Evolutionary conservation across 2,329 filamentous ascomycete species (phyloP).

Genomic region (Verticillium longisporum): DNA sequence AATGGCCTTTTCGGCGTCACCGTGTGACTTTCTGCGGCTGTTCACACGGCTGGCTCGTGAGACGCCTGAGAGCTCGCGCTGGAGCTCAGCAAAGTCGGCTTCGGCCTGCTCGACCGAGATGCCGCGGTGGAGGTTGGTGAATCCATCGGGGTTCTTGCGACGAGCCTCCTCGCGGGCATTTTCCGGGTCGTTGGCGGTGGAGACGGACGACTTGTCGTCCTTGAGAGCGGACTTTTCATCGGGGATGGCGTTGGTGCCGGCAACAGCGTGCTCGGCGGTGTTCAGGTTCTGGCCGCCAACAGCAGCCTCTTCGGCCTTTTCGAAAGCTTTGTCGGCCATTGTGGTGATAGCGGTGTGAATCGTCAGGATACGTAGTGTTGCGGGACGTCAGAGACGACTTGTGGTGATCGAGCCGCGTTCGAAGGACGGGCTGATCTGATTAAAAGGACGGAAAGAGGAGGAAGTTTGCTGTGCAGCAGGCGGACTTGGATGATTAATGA

Average conservation of each 20-base stretch:
- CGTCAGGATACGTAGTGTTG: background rate
- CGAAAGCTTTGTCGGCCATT: slow-evolving; percentile 21
- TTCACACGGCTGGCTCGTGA: slow-evolving; percentile 42
- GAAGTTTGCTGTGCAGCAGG: background rate
- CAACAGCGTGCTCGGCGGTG: slow-evolving; percentile 15
- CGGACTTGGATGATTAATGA: background rate
- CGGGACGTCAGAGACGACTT: background rate
- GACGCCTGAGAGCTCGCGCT: slow-evolving; percentile 50
- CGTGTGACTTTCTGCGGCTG: slow-evolving; percentile 20
- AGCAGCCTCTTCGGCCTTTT: slow-evolving; percentile 21
- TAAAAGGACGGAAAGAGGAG: background rate
- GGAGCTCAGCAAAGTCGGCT: slow-evolving; percentile 64
- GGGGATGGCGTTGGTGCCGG: slow-evolving; percentile 12
- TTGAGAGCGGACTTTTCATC: slow-evolving; percentile 2
- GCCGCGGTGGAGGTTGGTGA: slow-evolving; percentile 33
- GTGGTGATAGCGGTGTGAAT: background rate
- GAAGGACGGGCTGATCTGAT: background rate
- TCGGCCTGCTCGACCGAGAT: slow-evolving; percentile 63
- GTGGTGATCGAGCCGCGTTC: background rate
- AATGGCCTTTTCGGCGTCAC: slow-evolving; percentile 54
- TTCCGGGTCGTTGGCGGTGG: slow-evolving; percentile 16
- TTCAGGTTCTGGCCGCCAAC: slow-evolving; percentile 16
- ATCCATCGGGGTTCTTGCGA: slow-evolving; percentile 41
- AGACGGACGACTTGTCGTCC: background rate
- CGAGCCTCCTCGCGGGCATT: slow-evolving; percentile 26